Conservation (phyloP, 768 basidiomycete species). For the Suillus placidus region DNA sequence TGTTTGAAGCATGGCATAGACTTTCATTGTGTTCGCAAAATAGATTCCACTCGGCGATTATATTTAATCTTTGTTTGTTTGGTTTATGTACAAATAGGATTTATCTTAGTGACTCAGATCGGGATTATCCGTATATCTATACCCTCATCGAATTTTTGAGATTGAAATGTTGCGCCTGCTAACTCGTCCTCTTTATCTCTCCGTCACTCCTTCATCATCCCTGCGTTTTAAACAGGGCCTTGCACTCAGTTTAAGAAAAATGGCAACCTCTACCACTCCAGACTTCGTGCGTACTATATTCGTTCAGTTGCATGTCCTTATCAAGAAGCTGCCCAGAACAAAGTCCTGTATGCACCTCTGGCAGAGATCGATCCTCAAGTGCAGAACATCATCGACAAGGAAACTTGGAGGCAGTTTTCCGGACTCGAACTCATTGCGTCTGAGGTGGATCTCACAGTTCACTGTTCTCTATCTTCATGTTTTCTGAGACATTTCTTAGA, state of each 20-base stretch:
- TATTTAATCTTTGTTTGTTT: conserved; percentile 11
- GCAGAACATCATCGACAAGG: conserved; percentile 97
- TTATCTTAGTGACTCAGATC: conserved; percentile 12
- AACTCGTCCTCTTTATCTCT: conserved; percentile 31
- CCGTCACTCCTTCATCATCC: conserved; percentile 22
- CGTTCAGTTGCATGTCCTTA: background rate
- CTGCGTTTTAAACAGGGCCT: conserved; percentile 26
- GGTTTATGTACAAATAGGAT: conserved; percentile 3
- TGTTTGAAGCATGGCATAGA: conserved; percentile 8
- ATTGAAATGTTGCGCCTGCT: conserved; percentile 33
- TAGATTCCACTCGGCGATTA: conserved; percentile 5
- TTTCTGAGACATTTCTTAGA: conserved; percentile 49
- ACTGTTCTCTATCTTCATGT: background rate
- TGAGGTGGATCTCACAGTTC: conserved; percentile 60
- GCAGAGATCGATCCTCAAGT: conserved; percentile 93
- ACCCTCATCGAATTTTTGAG: conserved; percentile 19
- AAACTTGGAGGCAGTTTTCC: conserved; percentile 97
- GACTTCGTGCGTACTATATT: conserved; percentile 53
- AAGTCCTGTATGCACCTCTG: conserved; percentile 83
- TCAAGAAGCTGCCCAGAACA: conserved; percentile 64
- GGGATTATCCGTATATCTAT: conserved; percentile 26
- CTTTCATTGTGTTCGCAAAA: conserved; percentile 15
- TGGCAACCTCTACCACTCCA: conserved; percentile 63
- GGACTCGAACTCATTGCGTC: conserved; percentile 99
- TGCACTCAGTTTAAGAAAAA: conserved; percentile 41